phyloP scores from a whole-genome alignment of 495 filamentous ascomycete species.

The Podospora conica region DNA sequence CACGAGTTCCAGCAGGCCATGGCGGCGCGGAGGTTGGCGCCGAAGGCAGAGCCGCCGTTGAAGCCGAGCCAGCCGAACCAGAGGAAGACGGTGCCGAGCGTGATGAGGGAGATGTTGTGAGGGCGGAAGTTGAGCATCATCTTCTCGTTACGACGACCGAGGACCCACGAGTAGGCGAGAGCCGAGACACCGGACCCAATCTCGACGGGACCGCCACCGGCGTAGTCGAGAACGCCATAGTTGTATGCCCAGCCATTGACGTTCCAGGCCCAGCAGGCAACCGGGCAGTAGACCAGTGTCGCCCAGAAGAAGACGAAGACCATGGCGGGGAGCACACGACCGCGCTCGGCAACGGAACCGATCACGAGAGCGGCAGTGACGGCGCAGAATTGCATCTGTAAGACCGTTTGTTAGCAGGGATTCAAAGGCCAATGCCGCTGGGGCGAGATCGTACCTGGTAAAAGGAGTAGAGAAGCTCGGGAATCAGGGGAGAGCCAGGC shows the following conservation, averaged over 20 bases:
- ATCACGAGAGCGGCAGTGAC: slow-evolving; percentile 90
- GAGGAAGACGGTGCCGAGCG: slow-evolving; percentile 88
- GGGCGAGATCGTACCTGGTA: slow-evolving; percentile 56
- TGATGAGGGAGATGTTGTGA: slow-evolving; percentile 96
- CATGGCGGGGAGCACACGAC: slow-evolving; percentile 89
- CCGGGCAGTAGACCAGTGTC: slow-evolving; percentile 92
- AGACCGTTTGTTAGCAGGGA: background rate
- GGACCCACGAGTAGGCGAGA: slow-evolving; percentile 89
- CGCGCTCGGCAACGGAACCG: slow-evolving; percentile 88
- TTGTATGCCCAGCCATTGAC: slow-evolving; percentile 86
- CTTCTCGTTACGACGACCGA: slow-evolving; percentile 95
- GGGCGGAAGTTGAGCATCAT: slow-evolving; percentile 97
- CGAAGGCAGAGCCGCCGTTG: slow-evolving; percentile 96
- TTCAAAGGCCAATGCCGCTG: background rate
- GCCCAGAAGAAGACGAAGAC: slow-evolving; percentile 96
- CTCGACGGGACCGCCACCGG: slow-evolving; percentile 95
- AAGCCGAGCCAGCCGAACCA: slow-evolving; percentile 99
- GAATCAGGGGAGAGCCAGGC: slow-evolving; percentile 71
- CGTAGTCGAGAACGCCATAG: slow-evolving; percentile 93
- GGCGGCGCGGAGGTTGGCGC: slow-evolving; percentile 87
- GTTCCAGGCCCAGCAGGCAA: slow-evolving; percentile 96
- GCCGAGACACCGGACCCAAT: slow-evolving; percentile 91
- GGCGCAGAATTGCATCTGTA: slow-evolving; percentile 95
- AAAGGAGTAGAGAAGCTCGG: slow-evolving; percentile 85
- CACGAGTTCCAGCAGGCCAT: slow-evolving; percentile 99